Base-by-base conservation (phyloP, 345 rosid genomes). In the Geranium rotundifolium region DNA sequence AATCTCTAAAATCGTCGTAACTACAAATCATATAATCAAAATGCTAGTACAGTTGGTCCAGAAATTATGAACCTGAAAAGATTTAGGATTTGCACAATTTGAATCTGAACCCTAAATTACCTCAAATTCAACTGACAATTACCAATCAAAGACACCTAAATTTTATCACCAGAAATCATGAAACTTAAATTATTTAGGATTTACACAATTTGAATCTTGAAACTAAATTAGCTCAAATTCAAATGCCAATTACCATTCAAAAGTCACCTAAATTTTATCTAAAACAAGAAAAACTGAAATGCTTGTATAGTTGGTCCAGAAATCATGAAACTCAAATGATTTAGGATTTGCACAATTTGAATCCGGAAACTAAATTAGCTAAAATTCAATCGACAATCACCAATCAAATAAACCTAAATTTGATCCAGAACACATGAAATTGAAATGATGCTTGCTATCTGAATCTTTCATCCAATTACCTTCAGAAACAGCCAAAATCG, bases 1-100 rank as follows among this genome's bases (percentile, higher is more conserved):
- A n/a, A n/a, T n/a, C n/a, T n/a, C 89, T 84, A 57, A 17, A 9
- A n/a, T 55, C 15, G 6, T n/a, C n/a, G n/a, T n/a, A 54, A 49
- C 55, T 4, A 57, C 1, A 20, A 20, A 16, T n/a, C 7, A 16
- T 17, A 9, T 17, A 57, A 65, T 19, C 29, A 29, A 34, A 57
- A 57, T 16, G 20, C 19, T 65, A 7, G 52, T 46, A 46, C 10
- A 46, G 52, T 46, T 46, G 13, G 16, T 3, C 52, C 41, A 34
- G 41, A 34, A 34, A 34, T 34, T 4, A 34, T 34, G 41, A 34
- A 34, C 6, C 27, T 23, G 41, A 4, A 31, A 7, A 31, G 7
- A 7, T 31, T n/a, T n/a, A n/a, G n/a, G 37, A 31, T 31, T 31
- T 31, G 37, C 7, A 3, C 7, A 31, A 31, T 31, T 31, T 31